phyloP scores from a whole-genome alignment of 192 early-diverging fungal species.

The Podila epicladia region DNA sequence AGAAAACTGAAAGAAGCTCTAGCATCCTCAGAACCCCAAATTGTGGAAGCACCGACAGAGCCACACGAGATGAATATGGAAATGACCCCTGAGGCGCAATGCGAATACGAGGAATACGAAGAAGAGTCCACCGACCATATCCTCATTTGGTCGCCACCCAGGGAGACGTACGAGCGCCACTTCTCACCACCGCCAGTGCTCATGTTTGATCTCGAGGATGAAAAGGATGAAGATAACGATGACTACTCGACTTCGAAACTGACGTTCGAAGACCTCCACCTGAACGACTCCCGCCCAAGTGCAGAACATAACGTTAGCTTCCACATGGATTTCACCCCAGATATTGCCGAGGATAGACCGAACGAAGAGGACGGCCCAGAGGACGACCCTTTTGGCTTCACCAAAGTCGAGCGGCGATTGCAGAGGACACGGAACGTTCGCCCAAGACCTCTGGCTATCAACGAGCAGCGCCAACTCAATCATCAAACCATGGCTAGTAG shows the following conservation, averaged over 20 bases:
- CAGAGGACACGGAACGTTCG: not conserved
- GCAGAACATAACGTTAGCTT: not conserved
- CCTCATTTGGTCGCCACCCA: too few species aligned
- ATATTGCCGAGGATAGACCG: not conserved
- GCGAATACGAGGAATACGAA: too few species aligned
- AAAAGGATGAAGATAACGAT: not conserved
- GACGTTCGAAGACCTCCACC: not conserved
- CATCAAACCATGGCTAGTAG: not conserved
- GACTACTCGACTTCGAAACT: not conserved
- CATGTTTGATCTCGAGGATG: constrained; percentile 10
- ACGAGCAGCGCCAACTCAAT: not conserved
- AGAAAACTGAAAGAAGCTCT: too few species aligned
- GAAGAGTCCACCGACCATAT: too few species aligned
- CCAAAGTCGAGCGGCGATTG: constrained; percentile 17
- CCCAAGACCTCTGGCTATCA: constrained; percentile 20
- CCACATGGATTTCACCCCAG: not conserved
- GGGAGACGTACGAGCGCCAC: too few species aligned
- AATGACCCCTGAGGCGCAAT: too few species aligned
- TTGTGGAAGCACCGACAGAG: too few species aligned
- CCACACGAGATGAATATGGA: too few species aligned
- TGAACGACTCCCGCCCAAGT: not conserved
- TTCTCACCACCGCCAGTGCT: constrained; percentile 4
- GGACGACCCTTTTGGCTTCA: constrained; percentile 37
- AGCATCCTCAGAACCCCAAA: too few species aligned
- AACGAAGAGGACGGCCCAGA: constrained; percentile 1